Evolutionary conservation across 192 early-diverging fungal genomes (phyloP).

Genomic region (Coemansia sp.): DNA sequence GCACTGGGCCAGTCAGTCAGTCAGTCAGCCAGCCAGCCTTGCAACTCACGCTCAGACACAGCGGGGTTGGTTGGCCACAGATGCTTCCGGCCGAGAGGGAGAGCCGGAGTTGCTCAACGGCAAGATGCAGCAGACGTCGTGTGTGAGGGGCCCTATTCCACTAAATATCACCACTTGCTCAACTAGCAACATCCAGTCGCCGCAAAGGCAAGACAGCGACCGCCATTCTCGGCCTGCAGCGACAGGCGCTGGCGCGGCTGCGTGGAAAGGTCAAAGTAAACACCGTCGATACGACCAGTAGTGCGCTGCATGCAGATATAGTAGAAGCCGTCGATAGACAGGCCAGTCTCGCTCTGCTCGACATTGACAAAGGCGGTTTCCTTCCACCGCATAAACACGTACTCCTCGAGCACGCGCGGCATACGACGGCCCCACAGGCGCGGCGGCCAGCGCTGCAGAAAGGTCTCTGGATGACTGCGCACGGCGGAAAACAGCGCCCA

Average conservation of each 20-base stretch:
- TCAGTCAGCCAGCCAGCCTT: no score
- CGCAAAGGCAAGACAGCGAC: conserved; percentile 31
- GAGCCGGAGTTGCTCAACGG: background rate
- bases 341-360: conserved; percentile 53
- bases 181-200: conserved; percentile 26
- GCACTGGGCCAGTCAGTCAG: no score
- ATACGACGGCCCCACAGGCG: conserved; percentile 44
- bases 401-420: conserved; percentile 58
- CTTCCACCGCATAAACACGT: conserved; percentile 76
- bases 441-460: conserved; percentile 34
- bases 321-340: conserved; percentile 71
- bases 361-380: conserved; percentile 62
- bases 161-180: background rate
- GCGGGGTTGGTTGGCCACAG: no score
- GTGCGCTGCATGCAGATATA: conserved; percentile 64
- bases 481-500: conserved; percentile 43
- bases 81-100: background rate
- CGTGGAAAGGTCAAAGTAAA: conserved; percentile 41
- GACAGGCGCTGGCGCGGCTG: conserved; percentile 43
- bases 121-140: background rate
- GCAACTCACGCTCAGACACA: no score
- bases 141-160: background rate
- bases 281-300: conserved; percentile 62
- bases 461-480: conserved; percentile 26
- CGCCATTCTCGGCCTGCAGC: conserved; percentile 23